Base-by-base conservation (phyloP, 2,329 filamentous ascomycete species). In the Grosmannia huntii region DNA sequence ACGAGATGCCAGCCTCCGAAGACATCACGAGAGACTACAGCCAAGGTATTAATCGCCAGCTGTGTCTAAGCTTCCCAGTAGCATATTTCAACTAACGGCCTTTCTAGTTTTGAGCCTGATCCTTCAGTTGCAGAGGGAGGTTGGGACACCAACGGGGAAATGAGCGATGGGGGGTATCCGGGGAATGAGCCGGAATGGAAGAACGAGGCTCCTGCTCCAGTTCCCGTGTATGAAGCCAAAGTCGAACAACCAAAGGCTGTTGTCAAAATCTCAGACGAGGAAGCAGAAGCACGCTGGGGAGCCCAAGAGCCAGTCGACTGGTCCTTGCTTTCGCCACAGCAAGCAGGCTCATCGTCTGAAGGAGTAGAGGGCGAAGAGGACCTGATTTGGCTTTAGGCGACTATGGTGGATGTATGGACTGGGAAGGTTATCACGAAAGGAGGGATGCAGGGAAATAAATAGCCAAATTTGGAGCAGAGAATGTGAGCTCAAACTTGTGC, bases 81-180 rank as follows among this genome's bases (percentile, higher is more conserved):
- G n/a, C 11, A 23, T 3, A 2, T 33, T 33, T 33, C 31, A 10
- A 28, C 31, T 23, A 10, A 41, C 16, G 9, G 36, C 27, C 2
- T 14, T 12, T 7, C 10, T n/a, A 61, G 60, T 3, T 59, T 57
- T 31, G 41, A 23, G 5, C 50, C 38, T 2, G 59, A 60, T 19
- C 9, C 51, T 4, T n/a, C 16, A 1, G 25, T 51, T n/a, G 14
- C 48, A 3, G 64, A 66, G 25, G 59, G 64, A 27, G 61, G 69
- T 7, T 72, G 68, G 68, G 64, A 60, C 5, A 68, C 66, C 3
- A 64, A 64, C 3, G 69, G 66, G 12, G 69, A 71, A 59, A 61
- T 64, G 21, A 65, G 66, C 11, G 70, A 72, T 55, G 70, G 70
- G 14, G 67, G 66, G 14, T 16, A 50, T 27, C 52, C 50, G 14